phyloP scores from a whole-genome alignment of 169 alveolate species.

The Plasmodium gallinaceum region DNA sequence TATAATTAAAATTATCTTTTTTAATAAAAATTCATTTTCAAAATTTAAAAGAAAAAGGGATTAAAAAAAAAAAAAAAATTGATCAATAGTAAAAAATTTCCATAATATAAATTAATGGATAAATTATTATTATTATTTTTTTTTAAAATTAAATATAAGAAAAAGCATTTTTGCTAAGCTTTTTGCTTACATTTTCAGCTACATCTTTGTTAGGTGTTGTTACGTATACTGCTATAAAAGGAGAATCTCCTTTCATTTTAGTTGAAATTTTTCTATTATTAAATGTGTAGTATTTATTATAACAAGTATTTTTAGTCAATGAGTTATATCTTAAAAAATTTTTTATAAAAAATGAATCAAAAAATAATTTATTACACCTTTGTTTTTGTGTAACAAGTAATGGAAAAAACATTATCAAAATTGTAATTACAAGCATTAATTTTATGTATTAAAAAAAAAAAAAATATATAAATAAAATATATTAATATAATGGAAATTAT shows the following conservation, averaged over 20 bases:
- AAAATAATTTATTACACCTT: constrained; percentile 11
- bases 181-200: constrained; percentile 41
- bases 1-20: background rate
- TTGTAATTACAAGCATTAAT: constrained; percentile 24
- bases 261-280: background rate
- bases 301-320: background rate
- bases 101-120: background rate
- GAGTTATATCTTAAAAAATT: constrained; percentile 4
- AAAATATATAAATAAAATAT: background rate
- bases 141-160: background rate
- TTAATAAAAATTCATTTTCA: no score
- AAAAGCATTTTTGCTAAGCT: background rate
- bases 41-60: background rate
- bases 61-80: background rate
- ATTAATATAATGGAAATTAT: background rate
- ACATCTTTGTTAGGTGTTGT: constrained; percentile 71
- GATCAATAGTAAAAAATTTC: background rate
- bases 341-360: constrained; percentile 43
- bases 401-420: constrained; percentile 54
- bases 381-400: constrained; percentile 20
- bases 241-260: constrained; percentile 14
- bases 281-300: background rate
- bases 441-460: background rate
- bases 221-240: constrained; percentile 63
- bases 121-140: background rate